Evolutionary conservation across 805 yeast genomes (phyloP).

Genomic region (Candida nitratophila): DNA sequence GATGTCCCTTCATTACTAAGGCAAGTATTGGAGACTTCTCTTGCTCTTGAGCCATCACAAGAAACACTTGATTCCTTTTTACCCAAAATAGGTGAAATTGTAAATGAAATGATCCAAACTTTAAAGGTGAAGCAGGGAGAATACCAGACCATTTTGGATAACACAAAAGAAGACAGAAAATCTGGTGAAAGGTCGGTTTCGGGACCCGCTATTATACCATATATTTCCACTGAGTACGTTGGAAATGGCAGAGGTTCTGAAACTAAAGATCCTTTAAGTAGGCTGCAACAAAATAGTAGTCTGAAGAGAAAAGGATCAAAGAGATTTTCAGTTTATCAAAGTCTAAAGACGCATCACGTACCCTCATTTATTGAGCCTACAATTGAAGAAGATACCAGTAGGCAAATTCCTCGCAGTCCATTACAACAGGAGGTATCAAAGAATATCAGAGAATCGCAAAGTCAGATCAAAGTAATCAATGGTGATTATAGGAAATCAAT

Average conservation of each 20-base stretch:
- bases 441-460: constrained; percentile 14
- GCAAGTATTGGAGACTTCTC: constrained; percentile 74
- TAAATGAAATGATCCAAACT: constrained; percentile 71
- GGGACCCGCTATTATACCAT: constrained; percentile 14
- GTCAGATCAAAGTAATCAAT: neutral
- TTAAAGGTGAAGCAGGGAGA: constrained; percentile 72
- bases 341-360: constrained; percentile 14
- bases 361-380: constrained; percentile 13
- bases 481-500: neutral
- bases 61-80: constrained; percentile 71
- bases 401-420: constrained; percentile 16
- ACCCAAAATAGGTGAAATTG: constrained; percentile 81
- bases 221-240: too few relatives aligned
- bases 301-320: constrained; percentile 90
- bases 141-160: constrained; percentile 11
- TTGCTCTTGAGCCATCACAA: constrained; percentile 80
- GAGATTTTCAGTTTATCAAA: constrained; percentile 87
- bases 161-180: constrained; percentile 7
- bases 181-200: constrained; percentile 17
- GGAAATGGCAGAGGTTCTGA: neutral
- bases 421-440: constrained; percentile 17
- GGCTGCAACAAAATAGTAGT: constrained; percentile 75
- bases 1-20: constrained; percentile 85
- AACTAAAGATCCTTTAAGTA: constrained; percentile 55
- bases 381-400: neutral